Percentiles rank a stretch among this genome's conserved stretches.
Conservation (phyloP, 371 early-diverging fungal species). For the Saksenaea vasiformis region DNA sequence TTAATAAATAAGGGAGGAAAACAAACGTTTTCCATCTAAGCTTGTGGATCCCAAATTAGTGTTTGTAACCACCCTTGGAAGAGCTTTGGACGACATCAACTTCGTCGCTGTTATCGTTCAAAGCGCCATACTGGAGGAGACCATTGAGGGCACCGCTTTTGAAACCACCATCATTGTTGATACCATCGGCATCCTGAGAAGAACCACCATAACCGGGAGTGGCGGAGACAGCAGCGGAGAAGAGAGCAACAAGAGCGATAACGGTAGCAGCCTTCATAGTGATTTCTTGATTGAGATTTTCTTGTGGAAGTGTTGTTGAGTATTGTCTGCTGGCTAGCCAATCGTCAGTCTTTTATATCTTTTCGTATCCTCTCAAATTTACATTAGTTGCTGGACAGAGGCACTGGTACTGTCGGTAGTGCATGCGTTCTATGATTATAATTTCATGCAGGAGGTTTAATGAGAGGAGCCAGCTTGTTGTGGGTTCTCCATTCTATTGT, state of each 20-base stretch:
- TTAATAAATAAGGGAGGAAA: no score
- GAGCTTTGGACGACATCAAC: neutral
- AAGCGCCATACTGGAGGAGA: neutral
- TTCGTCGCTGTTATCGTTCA: neutral
- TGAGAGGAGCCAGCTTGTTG: no score
- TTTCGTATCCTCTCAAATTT: neutral
- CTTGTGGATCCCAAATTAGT: no score
- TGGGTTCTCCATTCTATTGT: no score
- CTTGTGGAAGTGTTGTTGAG: neutral
- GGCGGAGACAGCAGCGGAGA: constrained; percentile 11
- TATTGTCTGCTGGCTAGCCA: neutral
- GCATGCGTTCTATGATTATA: no score
- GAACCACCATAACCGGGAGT: constrained; percentile 2
- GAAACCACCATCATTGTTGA: neutral
- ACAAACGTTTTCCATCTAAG: no score
- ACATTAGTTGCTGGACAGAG: no score
- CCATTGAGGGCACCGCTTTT: neutral
- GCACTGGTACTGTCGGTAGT: no score
- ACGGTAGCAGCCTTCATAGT: constrained; percentile 11
- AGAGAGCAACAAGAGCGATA: constrained; percentile 6
- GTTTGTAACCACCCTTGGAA: no score
- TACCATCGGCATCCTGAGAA: neutral
- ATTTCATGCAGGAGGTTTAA: no score
- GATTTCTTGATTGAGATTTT: neutral
- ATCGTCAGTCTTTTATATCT: neutral